Conservation (phyloP, 202 grass and related monocot genomes). For the Saccharum hybrid region DNA sequence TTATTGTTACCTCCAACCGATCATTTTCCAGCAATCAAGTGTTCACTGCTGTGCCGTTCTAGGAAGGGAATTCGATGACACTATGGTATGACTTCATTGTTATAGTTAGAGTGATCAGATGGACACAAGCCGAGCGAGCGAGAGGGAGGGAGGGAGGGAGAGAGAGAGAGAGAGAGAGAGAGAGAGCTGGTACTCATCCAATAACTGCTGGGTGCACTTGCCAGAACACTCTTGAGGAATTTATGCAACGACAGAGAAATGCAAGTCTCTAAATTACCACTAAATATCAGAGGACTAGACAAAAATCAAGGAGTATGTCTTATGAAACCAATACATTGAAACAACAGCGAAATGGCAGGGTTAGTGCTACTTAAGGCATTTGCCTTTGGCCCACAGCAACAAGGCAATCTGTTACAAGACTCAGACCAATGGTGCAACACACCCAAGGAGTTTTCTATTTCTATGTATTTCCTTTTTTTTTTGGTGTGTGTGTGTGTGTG, state of each 20-base stretch:
- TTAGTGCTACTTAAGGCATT: not conserved
- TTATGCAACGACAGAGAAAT: not conserved
- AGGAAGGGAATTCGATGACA: not conserved
- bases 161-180: no score
- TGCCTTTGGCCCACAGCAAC: not conserved
- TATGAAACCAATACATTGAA: not conserved
- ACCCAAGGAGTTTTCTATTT: no score
- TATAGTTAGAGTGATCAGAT: slow-evolving; percentile 2
- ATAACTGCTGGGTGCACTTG: not conserved
- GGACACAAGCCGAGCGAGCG: not conserved
- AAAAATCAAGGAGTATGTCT: not conserved
- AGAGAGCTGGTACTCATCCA: not conserved
- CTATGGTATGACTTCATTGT: not conserved
- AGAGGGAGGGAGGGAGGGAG: not conserved
- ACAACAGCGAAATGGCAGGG: not conserved
- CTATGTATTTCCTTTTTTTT: no score
- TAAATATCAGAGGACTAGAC: not conserved
- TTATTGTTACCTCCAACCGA: not conserved
- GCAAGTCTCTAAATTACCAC: not conserved
- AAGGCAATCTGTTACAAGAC: no score
- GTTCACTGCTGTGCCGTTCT: not conserved
- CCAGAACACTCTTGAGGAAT: not conserved
- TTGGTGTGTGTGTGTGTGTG: no score
- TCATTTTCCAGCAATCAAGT: not conserved
- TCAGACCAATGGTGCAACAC: no score